phyloP scores from a whole-genome alignment of 2,329 filamentous ascomycete genomes.

The Tolypocladium pustulatum region DNA sequence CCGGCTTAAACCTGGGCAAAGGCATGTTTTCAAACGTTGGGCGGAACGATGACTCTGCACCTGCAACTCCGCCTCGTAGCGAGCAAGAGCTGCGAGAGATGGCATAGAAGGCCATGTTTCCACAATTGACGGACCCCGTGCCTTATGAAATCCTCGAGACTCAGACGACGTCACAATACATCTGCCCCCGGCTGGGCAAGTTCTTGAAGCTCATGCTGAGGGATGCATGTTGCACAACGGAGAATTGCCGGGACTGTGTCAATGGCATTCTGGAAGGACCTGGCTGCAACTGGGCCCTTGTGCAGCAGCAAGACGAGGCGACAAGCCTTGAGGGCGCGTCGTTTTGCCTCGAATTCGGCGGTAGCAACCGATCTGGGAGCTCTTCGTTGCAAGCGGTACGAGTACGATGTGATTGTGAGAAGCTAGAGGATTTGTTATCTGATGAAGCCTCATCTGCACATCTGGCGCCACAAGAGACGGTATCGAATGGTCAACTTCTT shows the following conservation, averaged over 20 bases:
- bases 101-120: constrained; percentile 32
- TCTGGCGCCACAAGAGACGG: not conserved
- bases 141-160: constrained; percentile 23
- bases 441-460: not conserved
- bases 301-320: constrained; percentile 1
- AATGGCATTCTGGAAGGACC: not conserved
- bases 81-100: constrained; percentile 35
- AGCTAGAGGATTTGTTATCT: not conserved
- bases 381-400: not conserved
- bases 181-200: not conserved
- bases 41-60: constrained; percentile 12
- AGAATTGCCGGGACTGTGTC: not conserved
- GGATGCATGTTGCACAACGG: not conserved
- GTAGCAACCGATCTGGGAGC: too few species aligned
- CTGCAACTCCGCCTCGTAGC: constrained; percentile 13
- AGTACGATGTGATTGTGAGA: not conserved
- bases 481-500: not conserved
- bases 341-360: not conserved
- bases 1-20: constrained; percentile 37
- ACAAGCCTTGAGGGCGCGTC: not conserved
- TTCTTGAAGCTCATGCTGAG: not conserved
- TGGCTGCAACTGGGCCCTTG: constrained; percentile 6
- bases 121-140: constrained; percentile 12
- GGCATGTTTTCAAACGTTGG: constrained; percentile 27
- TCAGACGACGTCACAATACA: constrained; percentile 12